These are phyloP conservation scores for Berkeleyomyces rouxiae DNA, from an alignment of 2,329 filamentous ascomycete genomes.

Conservation along the genomic window DNA sequence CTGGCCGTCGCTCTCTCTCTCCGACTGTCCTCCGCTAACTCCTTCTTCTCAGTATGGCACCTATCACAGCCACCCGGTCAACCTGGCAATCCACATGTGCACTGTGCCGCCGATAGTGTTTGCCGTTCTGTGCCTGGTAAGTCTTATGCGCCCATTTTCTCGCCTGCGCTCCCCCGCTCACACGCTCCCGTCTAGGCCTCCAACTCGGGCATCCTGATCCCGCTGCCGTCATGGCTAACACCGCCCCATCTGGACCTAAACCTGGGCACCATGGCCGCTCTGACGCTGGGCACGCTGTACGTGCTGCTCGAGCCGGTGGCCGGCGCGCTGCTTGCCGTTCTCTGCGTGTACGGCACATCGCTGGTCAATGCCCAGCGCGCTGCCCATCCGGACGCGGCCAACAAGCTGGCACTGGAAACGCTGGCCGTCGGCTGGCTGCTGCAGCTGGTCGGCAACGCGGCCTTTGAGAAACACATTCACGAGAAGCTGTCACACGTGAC, in stretches of 20 bases:
- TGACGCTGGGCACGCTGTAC: conserved; percentile 63
- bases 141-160: background rate
- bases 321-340: conserved; percentile 55
- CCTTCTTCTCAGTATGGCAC: conserved; percentile 50
- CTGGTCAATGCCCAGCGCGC: conserved; percentile 58
- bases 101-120: conserved; percentile 64
- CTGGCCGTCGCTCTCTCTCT: background rate
- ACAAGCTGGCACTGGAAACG: conserved; percentile 43
- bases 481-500: conserved; percentile 61
- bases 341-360: conserved; percentile 61
- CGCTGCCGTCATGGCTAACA: conserved; percentile 49
- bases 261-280: conserved; percentile 45
- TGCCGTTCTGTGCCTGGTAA: conserved; percentile 54
- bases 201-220: conserved; percentile 46
- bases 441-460: conserved; percentile 84
- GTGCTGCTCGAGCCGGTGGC: conserved; percentile 88
- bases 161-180: background rate
- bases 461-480: conserved; percentile 54
- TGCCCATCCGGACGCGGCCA: conserved; percentile 33
- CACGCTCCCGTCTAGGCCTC: conserved; percentile 30
- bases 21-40: background rate
- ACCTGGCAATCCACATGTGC: conserved; percentile 61
- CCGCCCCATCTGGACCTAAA: conserved; percentile 51
- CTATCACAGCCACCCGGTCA: conserved; percentile 65
- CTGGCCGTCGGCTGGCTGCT: conserved; percentile 67